Percentiles rank a stretch among this genome's conserved stretches.
These are phyloP conservation scores for Aspergillus egyptiacus DNA, from an alignment of 495 filamentous ascomycete species.

Conservation along the genomic window DNA sequence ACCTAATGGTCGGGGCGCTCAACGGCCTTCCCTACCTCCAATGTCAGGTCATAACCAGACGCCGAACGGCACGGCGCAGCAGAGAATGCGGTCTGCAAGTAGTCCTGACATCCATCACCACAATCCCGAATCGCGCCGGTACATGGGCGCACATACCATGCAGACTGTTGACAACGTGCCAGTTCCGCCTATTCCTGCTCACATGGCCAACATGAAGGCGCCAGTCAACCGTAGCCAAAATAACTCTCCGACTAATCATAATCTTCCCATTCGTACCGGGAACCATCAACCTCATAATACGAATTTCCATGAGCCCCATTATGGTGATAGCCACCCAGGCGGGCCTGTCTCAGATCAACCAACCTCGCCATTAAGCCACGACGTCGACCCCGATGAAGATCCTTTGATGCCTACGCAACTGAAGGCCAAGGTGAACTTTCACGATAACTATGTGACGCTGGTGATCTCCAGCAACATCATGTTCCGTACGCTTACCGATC, in stretches of 20 bases:
- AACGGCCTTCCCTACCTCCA: conserved; percentile 77
- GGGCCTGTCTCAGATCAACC: conserved; percentile 32
- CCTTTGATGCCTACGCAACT: conserved; percentile 59
- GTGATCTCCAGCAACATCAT: conserved; percentile 90
- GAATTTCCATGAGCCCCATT: conserved; percentile 39
- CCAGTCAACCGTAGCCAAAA: conserved; percentile 63
- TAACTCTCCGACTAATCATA: conserved; percentile 53
- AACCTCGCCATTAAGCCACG: conserved; percentile 32
- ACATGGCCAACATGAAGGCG: conserved; percentile 52
- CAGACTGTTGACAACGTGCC: conserved; percentile 65
- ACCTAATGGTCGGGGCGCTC: conserved; percentile 58
- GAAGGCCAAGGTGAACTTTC: conserved; percentile 89
- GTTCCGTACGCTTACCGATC: conserved; percentile 85
- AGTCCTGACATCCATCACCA: conserved; percentile 61
- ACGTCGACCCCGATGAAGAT: conserved; percentile 33
- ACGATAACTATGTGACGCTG: conserved; percentile 76
- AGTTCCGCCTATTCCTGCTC: conserved; percentile 55
- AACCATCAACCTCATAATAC: conserved; percentile 19
- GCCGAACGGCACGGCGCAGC: conserved; percentile 44
- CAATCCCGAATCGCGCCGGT: conserved; percentile 40
- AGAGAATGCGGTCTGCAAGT: conserved; percentile 63
- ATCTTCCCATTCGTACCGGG: conserved; percentile 40
- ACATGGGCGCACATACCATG: conserved; percentile 52
- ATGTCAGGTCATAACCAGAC: conserved; percentile 57
- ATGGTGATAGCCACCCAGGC: conserved; percentile 26